Conservation (phyloP, 371 early-diverging fungal species). For the Syncephalastrum sp. region DNA sequence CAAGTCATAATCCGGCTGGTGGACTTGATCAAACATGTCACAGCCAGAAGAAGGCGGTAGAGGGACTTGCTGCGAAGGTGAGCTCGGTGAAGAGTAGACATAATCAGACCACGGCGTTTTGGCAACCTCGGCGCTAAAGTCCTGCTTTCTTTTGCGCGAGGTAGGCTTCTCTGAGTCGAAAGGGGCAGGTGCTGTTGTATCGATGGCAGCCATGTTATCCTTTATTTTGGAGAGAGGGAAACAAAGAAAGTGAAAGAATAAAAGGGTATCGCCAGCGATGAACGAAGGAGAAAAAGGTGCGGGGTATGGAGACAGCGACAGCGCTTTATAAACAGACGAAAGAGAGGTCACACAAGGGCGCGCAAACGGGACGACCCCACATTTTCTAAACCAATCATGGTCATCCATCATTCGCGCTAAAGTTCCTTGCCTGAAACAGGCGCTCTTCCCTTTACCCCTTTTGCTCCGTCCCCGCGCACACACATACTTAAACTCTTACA, state of each 20-base stretch:
- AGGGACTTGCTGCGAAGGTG: slow-evolving; percentile 14
- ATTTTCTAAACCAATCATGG: slow-evolving; percentile 12
- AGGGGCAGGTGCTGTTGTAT: slow-evolving; percentile 11
- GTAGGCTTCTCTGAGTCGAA: slow-evolving; percentile 8
- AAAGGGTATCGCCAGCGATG: slow-evolving; percentile 28
- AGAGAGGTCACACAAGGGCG: slow-evolving; percentile 10
- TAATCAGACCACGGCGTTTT: slow-evolving; percentile 25
- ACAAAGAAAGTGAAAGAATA: slow-evolving; percentile 6
- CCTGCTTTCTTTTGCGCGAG: slow-evolving; percentile 33
- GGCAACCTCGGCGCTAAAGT: slow-evolving; percentile 7
- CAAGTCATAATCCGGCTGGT: slow-evolving; percentile 3
- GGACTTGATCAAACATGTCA: slow-evolving; percentile 2
- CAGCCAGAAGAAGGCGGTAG: not conserved
- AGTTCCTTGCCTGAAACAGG: slow-evolving; percentile 15
- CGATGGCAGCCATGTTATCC: slow-evolving; percentile 1
- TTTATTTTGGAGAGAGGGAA: slow-evolving; percentile 6
- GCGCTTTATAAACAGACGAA: slow-evolving; percentile 6
- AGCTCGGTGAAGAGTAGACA: slow-evolving; percentile 27
- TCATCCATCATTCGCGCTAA: not conserved
- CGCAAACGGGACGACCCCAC: slow-evolving; percentile 9
- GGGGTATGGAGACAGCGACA: slow-evolving; percentile 1
- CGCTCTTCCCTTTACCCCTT: slow-evolving; percentile 8
- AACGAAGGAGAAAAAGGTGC: slow-evolving; percentile 9
- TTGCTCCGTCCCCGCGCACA: not conserved
- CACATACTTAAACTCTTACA: not conserved